These are phyloP conservation scores for Syzygium jambos DNA, from an alignment of 345 rosid species.

Conservation along the genomic window DNA sequence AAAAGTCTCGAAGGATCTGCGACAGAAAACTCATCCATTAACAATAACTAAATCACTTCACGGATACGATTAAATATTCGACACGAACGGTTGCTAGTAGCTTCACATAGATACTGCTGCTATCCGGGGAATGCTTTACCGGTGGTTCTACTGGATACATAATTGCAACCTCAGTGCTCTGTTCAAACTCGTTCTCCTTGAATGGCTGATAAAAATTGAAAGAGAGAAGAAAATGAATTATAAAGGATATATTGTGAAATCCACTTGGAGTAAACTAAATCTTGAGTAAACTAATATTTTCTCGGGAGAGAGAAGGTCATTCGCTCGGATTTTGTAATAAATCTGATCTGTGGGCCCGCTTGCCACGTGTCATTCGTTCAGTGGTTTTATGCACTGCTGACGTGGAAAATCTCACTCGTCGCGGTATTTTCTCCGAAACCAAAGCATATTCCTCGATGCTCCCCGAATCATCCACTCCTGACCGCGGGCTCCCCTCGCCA, in stretches of 20 bases:
- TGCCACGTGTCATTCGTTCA: no score
- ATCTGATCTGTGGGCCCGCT: no score
- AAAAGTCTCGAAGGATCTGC: background rate
- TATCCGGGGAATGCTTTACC: slow-evolving; percentile 23
- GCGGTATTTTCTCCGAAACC: no score
- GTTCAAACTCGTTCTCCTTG: slow-evolving; percentile 80
- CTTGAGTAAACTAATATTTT: no score
- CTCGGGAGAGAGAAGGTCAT: no score
- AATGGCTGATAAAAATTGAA: slow-evolving; percentile 81
- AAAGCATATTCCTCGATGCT: background rate
- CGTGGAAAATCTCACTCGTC: no score
- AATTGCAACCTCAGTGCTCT: slow-evolving; percentile 76
- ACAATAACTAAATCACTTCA: background rate
- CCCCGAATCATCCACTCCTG: background rate
- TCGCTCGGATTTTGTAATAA: no score
- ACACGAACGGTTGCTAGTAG: background rate
- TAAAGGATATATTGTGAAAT: background rate
- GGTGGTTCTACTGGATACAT: slow-evolving; percentile 83
- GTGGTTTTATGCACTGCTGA: no score
- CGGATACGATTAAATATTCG: background rate
- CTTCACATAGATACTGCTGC: background rate
- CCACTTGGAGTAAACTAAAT: background rate
- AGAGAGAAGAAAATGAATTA: background rate
- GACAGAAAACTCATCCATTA: background rate
- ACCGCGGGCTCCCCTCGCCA: background rate